phyloP scores from a whole-genome alignment of 805 yeast species.

The Ogataea ganodermae region DNA sequence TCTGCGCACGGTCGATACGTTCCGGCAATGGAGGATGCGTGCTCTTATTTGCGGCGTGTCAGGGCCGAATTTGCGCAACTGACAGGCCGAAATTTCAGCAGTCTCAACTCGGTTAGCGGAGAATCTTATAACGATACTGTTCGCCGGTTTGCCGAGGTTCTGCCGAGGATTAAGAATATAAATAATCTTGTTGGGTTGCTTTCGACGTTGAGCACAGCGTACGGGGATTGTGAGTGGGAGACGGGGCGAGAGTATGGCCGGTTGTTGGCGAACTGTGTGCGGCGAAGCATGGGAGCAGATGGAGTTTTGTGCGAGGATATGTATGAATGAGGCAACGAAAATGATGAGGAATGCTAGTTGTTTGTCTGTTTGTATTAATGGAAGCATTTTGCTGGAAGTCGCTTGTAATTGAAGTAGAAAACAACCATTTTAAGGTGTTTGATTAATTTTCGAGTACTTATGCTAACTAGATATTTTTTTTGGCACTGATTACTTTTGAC shows the following conservation, averaged over 20 bases:
- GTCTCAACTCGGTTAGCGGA: slow-evolving; percentile 4
- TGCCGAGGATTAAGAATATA: slow-evolving; percentile 40
- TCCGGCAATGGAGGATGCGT: slow-evolving; percentile 49
- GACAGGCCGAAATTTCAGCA: slow-evolving; percentile 19
- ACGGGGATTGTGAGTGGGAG: slow-evolving; percentile 50
- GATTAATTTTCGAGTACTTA: no score
- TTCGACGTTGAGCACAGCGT: slow-evolving; percentile 39
- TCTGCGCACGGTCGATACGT: slow-evolving; percentile 11
- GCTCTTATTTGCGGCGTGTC: slow-evolving; percentile 48
- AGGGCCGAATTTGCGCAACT: slow-evolving; percentile 37
- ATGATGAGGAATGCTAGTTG: background rate
- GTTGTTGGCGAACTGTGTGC: slow-evolving; percentile 50
- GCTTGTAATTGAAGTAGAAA: no score
- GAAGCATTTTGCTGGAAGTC: no score
- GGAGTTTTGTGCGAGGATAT: slow-evolving; percentile 49
- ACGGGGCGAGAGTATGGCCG: slow-evolving; percentile 54
- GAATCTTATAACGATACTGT: slow-evolving; percentile 27
- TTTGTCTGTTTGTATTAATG: background rate
- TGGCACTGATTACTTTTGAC: no score
- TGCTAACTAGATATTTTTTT: no score
- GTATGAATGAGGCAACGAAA: slow-evolving; percentile 34
- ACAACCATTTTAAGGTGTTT: no score
- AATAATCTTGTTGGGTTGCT: slow-evolving; percentile 57
- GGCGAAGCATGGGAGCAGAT: slow-evolving; percentile 52
- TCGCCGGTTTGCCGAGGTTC: slow-evolving; percentile 36